Conservation (phyloP, 179 eudicot species). For the Silene vulgaris region DNA sequence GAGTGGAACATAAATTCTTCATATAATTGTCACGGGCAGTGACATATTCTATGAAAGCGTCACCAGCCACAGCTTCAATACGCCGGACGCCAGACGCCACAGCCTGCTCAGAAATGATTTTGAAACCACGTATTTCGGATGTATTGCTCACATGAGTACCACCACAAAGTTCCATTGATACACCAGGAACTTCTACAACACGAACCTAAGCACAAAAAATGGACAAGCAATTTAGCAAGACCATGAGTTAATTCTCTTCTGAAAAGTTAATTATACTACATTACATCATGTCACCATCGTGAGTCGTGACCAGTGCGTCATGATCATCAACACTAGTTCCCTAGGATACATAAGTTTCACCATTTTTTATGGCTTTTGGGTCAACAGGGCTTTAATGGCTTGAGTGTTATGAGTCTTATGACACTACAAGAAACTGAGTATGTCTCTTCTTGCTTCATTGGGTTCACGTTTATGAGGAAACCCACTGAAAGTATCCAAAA, state of each 20-base stretch:
- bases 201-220: constrained; percentile 52
- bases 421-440: neutral
- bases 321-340: neutral
- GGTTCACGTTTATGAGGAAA: neutral
- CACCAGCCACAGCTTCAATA: constrained; percentile 98
- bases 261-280: neutral
- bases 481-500: neutral
- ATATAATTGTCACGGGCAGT: constrained; percentile 66
- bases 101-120: constrained; percentile 85
- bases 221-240: constrained; percentile 16
- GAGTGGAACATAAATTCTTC: constrained; percentile 91
- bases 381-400: neutral
- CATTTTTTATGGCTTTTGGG: neutral
- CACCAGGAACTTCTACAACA: constrained; percentile 96
- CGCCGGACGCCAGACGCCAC: constrained; percentile 89
- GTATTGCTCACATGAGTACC: constrained; percentile 91
- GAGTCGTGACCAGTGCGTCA: neutral
- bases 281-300: neutral
- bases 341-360: neutral
- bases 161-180: constrained; percentile 94
- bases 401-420: neutral
- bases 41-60: constrained; percentile 81
- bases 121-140: constrained; percentile 89
- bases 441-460: neutral
- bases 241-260: constrained; percentile 10